Evolutionary conservation across 2,329 filamentous ascomycete genomes (phyloP).

Genomic region (Coniochaeta prunicola): DNA sequence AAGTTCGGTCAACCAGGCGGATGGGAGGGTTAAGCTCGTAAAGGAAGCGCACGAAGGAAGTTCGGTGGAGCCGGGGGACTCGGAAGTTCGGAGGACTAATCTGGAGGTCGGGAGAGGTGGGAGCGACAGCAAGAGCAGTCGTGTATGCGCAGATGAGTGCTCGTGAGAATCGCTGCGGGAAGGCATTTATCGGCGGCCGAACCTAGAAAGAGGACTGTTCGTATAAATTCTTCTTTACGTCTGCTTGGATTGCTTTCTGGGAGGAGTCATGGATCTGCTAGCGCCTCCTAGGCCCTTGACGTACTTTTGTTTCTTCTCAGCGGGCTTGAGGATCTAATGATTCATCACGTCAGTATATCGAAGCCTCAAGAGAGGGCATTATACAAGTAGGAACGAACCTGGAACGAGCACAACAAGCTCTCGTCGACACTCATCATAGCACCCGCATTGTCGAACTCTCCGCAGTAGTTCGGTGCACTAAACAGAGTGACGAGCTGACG

Average conservation of each 20-base stretch:
- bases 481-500: slow-evolving; percentile 95
- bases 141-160: slow-evolving; percentile 1
- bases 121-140: not conserved
- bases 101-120: not conserved
- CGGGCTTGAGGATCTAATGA: slow-evolving; percentile 90
- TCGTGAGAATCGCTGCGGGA: slow-evolving; percentile 10
- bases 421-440: slow-evolving; percentile 99
- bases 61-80: not conserved
- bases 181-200: slow-evolving; percentile 78
- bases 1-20: not conserved
- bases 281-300: slow-evolving; percentile 68
- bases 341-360: slow-evolving; percentile 12
- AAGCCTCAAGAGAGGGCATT: slow-evolving; percentile 7
- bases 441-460: slow-evolving; percentile 98
- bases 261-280: slow-evolving; percentile 59
- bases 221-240: slow-evolving; percentile 66
- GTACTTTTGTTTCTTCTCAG: slow-evolving; percentile 99
- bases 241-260: slow-evolving; percentile 56
- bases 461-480: slow-evolving; percentile 97
- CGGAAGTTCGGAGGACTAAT: not conserved
- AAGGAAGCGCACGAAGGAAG: not conserved
- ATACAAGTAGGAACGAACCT: slow-evolving; percentile 47
- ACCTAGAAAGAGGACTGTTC: slow-evolving; percentile 76
- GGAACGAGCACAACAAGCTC: slow-evolving; percentile 97
- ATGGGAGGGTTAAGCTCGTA: not conserved